phyloP scores from a whole-genome alignment of 805 yeast genomes.

The Priceomyces medius region DNA sequence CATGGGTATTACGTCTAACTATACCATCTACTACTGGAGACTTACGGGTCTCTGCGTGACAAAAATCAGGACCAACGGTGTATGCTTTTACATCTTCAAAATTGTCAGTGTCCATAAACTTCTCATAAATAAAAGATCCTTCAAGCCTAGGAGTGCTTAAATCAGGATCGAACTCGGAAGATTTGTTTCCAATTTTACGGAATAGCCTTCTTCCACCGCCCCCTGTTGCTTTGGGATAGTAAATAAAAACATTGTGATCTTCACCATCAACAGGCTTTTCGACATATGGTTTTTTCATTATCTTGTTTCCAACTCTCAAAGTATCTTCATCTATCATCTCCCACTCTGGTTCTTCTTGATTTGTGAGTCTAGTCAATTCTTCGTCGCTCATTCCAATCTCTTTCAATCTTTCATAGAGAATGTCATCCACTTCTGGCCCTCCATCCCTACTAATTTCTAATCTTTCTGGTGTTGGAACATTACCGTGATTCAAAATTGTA shows the following conservation, averaged over 20 bases:
- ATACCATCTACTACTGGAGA: conserved; percentile 99
- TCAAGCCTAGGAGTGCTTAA: conserved; percentile 73
- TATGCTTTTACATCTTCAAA: conserved; percentile 98
- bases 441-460: conserved; percentile 93
- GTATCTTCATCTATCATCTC: conserved; percentile 81
- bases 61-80: conserved; percentile 86
- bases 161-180: conserved; percentile 90
- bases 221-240: conserved; percentile 83
- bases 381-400: conserved; percentile 36
- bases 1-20: conserved; percentile 94
- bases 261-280: conserved; percentile 99
- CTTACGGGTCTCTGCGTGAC: conserved; percentile 98
- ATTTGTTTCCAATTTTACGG: conserved; percentile 94
- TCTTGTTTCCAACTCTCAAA: conserved; percentile 67
- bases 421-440: conserved; percentile 78
- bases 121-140: conserved; percentile 90
- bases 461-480: conserved; percentile 89
- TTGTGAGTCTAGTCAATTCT: conserved; percentile 61
- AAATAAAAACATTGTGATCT: conserved; percentile 93
- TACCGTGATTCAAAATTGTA: conserved; percentile 68
- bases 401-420: conserved; percentile 48
- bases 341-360: conserved; percentile 75
- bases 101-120: conserved; percentile 96
- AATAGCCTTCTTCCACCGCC: conserved; percentile 97
- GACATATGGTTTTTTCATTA: conserved; percentile 85